Conservation (phyloP, 805 yeast species). For the Huiozyma naganishii region DNA sequence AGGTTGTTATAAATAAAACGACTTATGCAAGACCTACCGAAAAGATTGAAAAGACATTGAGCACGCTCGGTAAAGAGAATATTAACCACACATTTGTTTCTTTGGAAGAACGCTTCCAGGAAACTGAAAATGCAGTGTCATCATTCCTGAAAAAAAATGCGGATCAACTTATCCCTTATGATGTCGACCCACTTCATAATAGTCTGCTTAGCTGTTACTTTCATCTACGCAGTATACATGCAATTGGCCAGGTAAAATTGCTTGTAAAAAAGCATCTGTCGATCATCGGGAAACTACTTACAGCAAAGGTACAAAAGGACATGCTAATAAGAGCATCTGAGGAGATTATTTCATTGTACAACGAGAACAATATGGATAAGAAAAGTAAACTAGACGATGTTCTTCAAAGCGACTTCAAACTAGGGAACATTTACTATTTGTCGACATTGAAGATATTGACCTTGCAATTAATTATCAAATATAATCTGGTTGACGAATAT, state of each 20-base stretch:
- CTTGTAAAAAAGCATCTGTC: constrained; percentile 16
- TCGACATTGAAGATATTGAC: constrained; percentile 20
- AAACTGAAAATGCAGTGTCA: no score
- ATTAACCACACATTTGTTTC: no score
- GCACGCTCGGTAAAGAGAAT: no score
- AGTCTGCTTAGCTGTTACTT: no score
- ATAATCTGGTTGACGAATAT: constrained; percentile 5
- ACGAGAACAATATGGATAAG: constrained; percentile 12
- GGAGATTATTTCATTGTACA: constrained; percentile 16
- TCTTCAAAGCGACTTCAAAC: constrained; percentile 16
- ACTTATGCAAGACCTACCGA: no score
- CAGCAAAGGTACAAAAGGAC: not conserved
- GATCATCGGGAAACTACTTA: constrained; percentile 12
- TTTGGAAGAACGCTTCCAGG: no score
- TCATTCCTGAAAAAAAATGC: no score
- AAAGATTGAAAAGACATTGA: no score
- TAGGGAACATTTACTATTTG: constrained; percentile 15
- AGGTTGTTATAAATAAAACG: no score
- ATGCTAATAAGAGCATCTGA: constrained; percentile 5
- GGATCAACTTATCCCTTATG: no score
- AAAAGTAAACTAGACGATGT: constrained; percentile 11
- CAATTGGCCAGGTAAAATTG: constrained; percentile 4
- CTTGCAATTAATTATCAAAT: constrained; percentile 20
- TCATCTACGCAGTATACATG: not conserved
- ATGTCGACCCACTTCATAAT: no score